Conservation (phyloP, 2,329 filamentous ascomycete genomes). For the Penicillium expansum region DNA sequence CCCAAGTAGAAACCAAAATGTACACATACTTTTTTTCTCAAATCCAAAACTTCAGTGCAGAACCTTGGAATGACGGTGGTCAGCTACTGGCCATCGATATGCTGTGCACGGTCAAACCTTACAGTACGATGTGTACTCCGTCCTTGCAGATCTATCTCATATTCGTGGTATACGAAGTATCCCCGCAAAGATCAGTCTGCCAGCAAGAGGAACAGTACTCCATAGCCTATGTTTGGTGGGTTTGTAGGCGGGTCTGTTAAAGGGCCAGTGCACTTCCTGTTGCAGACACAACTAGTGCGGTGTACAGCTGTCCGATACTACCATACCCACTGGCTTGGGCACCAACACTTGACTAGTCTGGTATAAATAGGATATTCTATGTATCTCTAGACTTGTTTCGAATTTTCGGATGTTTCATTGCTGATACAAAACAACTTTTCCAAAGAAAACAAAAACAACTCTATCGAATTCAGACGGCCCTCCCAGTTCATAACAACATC, state of each 20-base stretch:
- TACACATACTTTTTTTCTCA: constrained; percentile 2
- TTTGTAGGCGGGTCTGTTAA: neutral
- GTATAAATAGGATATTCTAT: neutral
- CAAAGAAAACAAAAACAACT: neutral
- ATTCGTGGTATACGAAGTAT: neutral
- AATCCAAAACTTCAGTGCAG: neutral
- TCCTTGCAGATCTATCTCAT: neutral
- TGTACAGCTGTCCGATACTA: neutral
- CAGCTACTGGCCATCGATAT: neutral
- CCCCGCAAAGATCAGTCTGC: neutral
- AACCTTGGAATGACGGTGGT: neutral
- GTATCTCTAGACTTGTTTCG: neutral
- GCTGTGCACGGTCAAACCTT: neutral
- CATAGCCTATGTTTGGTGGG: neutral
- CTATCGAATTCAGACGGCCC: constrained; percentile 15
- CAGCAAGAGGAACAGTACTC: neutral
- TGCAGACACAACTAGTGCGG: neutral
- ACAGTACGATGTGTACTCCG: neutral
- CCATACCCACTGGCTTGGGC: constrained; percentile 1
- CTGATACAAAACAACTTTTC: constrained; percentile 1
- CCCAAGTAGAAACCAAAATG: constrained; percentile 5
- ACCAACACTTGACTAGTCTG: neutral
- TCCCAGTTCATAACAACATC: constrained; percentile 15
- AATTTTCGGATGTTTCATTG: neutral
- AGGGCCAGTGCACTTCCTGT: neutral